Conservation (phyloP, 1,284 basidiomycete species). For the Schizophyllum amplum region DNA sequence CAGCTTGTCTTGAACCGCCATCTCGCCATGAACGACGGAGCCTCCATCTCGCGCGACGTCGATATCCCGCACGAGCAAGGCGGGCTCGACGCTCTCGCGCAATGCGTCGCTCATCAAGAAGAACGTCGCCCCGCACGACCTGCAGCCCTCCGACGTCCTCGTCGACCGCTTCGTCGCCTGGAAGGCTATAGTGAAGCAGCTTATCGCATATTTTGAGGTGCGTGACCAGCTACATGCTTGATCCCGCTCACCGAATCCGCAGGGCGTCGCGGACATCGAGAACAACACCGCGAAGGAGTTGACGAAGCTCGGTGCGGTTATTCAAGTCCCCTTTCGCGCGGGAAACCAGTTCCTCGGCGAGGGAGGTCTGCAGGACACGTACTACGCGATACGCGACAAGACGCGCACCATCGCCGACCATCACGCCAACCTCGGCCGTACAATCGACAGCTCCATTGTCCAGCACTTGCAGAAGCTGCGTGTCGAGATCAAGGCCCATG, state of each 20-base stretch:
- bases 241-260: neutral
- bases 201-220: slow-evolving; percentile 79
- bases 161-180: slow-evolving; percentile 92
- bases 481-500: slow-evolving; percentile 95
- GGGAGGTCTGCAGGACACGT: slow-evolving; percentile 90
- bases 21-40: slow-evolving; percentile 18
- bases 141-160: slow-evolving; percentile 92
- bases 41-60: slow-evolving; percentile 62
- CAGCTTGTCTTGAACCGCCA: neutral
- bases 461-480: slow-evolving; percentile 95
- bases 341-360: slow-evolving; percentile 96
- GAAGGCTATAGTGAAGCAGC: slow-evolving; percentile 95
- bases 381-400: slow-evolving; percentile 91
- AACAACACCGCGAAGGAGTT: slow-evolving; percentile 93
- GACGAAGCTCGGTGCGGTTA: slow-evolving; percentile 93
- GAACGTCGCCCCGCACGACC: slow-evolving; percentile 83
- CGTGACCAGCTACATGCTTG: slow-evolving; percentile 1
- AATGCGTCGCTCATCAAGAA: slow-evolving; percentile 86
- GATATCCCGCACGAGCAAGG: slow-evolving; percentile 53
- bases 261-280: slow-evolving; percentile 92
- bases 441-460: slow-evolving; percentile 95
- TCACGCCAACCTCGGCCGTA: slow-evolving; percentile 93
- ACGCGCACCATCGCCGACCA: slow-evolving; percentile 93
- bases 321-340: slow-evolving; percentile 94
- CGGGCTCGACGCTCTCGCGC: slow-evolving; percentile 63